Percentiles rank a stretch among this genome's conserved stretches.
phyloP scores from a whole-genome alignment of 1,139 yeast genomes.

The Zygoascus meyerae region DNA sequence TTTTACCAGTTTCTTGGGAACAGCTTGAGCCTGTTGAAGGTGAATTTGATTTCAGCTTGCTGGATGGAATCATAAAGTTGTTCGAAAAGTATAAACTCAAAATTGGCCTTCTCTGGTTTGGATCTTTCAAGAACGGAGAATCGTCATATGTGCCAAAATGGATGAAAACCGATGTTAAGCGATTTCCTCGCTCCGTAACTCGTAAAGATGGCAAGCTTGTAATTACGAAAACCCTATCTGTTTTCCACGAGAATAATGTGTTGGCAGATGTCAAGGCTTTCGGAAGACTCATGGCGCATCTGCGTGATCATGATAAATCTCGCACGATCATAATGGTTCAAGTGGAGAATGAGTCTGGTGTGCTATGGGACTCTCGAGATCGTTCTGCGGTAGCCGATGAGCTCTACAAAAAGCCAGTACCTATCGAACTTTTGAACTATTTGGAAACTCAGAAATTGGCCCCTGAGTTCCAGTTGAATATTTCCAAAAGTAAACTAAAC shows the following conservation, averaged over 20 bases:
- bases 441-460: neutral
- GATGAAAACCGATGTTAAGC: conserved; percentile 14
- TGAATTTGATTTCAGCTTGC: conserved; percentile 12
- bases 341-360: conserved; percentile 17
- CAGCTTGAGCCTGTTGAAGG: conserved; percentile 16
- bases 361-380: conserved; percentile 17
- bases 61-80: conserved; percentile 11
- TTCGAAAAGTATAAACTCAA: conserved; percentile 11
- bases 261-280: conserved; percentile 16
- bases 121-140: conserved; percentile 18
- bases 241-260: conserved; percentile 12
- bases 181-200: conserved; percentile 11
- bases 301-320: conserved; percentile 12
- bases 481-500: neutral
- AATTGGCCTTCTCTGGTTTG: conserved; percentile 17
- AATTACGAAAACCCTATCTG: conserved; percentile 14
- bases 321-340: conserved; percentile 16
- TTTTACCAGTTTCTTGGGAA: conserved; percentile 16
- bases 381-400: conserved; percentile 6
- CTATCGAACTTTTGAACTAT: neutral
- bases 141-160: conserved; percentile 16
- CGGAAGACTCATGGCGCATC: conserved; percentile 14
- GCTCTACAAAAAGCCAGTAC: conserved; percentile 1
- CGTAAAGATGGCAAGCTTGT: conserved; percentile 11
- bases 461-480: neutral